These are phyloP conservation scores for Talaromyces liani DNA, from an alignment of 495 filamentous ascomycete species.

Conservation along the genomic window DNA sequence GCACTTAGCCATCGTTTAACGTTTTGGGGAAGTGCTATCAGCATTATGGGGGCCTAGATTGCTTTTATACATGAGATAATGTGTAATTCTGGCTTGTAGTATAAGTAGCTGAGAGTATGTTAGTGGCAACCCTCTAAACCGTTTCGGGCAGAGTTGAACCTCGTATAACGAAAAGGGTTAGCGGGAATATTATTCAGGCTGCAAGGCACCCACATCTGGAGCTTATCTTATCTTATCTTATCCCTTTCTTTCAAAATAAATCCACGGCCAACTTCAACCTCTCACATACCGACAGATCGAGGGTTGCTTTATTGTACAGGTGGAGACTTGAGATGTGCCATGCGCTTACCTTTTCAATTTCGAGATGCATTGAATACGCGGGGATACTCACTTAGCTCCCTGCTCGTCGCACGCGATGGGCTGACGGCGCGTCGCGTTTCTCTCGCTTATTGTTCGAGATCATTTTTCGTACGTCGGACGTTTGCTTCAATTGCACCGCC, in stretches of 20 bases:
- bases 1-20: not conserved
- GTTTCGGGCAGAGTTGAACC: no score
- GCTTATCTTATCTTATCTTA: not conserved
- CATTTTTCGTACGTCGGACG: not conserved
- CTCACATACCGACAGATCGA: not conserved
- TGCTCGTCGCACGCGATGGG: not conserved
- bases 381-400: not conserved
- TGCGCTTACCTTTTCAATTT: not conserved
- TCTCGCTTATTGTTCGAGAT: not conserved
- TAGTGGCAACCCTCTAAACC: no score
- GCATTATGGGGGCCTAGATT: not conserved
- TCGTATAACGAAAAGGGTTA: no score
- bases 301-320: not conserved
- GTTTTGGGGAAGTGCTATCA: not conserved
- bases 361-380: not conserved
- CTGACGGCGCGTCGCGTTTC: slow-evolving; percentile 5
- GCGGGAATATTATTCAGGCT: not conserved
- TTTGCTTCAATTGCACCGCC: slow-evolving; percentile 2
- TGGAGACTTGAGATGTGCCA: not conserved
- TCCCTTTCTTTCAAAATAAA: not conserved
- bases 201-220: not conserved
- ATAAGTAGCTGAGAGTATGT: no score
- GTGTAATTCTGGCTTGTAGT: not conserved
- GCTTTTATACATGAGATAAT: not conserved
- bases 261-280: not conserved